These are phyloP conservation scores for Lactarius akahatsu DNA, from an alignment of 768 basidiomycete species.

Conservation along the genomic window DNA sequence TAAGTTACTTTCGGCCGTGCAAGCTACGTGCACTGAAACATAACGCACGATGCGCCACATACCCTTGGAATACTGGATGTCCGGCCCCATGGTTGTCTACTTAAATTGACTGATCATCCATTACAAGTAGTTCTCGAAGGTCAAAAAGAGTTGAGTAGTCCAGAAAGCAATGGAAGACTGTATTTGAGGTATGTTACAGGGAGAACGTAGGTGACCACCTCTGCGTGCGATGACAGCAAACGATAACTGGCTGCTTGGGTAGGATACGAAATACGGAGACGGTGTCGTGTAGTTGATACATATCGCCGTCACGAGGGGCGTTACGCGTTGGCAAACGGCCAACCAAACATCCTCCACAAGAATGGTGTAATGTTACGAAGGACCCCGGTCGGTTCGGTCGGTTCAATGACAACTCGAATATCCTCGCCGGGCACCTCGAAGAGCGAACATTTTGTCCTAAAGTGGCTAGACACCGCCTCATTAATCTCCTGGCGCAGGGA, in stretches of 20 bases:
- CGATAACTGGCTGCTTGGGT: neutral
- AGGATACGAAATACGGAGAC: neutral
- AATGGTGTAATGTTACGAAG: too few relatives aligned
- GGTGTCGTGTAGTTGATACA: neutral
- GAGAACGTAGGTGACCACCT: too few relatives aligned
- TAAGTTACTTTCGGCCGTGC: conserved; percentile 49
- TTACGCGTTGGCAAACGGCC: neutral
- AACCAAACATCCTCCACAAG: neutral
- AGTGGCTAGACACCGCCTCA: conserved; percentile 37
- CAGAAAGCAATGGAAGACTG: too few relatives aligned
- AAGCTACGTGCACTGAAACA: conserved; percentile 24
- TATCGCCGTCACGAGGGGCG: neutral
- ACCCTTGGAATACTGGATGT: too few relatives aligned
- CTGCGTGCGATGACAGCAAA: neutral
- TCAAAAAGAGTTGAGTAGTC: too few relatives aligned
- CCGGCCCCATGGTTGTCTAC: too few relatives aligned
- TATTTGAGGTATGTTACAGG: too few relatives aligned
- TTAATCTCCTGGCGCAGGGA: conserved; percentile 37
- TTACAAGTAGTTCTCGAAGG: too few relatives aligned
- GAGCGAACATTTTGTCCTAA: conserved; percentile 34
- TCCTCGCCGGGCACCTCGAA: conserved; percentile 34
- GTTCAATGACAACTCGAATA: neutral
- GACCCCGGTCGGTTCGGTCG: neutral
- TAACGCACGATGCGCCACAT: too few relatives aligned
- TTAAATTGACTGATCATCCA: too few relatives aligned